Evolutionary conservation across 139 green algal genomes (phyloP).

Genomic region (Trebouxia sp.): DNA sequence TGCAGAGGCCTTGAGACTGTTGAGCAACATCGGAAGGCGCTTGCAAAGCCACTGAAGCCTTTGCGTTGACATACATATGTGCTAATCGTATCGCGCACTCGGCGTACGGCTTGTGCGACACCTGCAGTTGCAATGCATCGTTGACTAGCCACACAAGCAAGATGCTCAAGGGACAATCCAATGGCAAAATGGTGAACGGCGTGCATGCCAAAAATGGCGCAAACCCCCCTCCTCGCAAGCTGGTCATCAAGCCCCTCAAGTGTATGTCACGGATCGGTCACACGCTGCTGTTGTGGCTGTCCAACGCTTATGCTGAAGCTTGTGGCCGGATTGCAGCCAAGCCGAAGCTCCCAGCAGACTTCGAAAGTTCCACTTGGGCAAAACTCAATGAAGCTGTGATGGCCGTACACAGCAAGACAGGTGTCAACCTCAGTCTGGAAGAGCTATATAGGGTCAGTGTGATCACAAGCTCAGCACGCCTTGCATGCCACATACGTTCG

Average conservation of each 20-base stretch:
- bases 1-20: no score
- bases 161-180: background rate
- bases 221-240: background rate
- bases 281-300: background rate
- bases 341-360: slow-evolving; percentile 86
- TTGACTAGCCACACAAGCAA: background rate
- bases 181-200: background rate
- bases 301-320: background rate
- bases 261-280: background rate
- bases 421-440: slow-evolving; percentile 82
- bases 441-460: slow-evolving; percentile 84
- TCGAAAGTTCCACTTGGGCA: slow-evolving; percentile 84
- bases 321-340: slow-evolving; percentile 54
- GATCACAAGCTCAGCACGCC: background rate
- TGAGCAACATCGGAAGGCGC: no score
- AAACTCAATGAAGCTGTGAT: slow-evolving; percentile 81
- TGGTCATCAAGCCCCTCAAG: slow-evolving; percentile 35
- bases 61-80: no score
- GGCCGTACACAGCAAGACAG: slow-evolving; percentile 81
- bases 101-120: no score
- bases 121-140: no score
- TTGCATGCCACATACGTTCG: background rate
- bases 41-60: no score
- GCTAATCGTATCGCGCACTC: no score
- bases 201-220: background rate